These are phyloP conservation scores for Flaveria linearis DNA, from an alignment of 129 eudicot species.

Conservation along the genomic window DNA sequence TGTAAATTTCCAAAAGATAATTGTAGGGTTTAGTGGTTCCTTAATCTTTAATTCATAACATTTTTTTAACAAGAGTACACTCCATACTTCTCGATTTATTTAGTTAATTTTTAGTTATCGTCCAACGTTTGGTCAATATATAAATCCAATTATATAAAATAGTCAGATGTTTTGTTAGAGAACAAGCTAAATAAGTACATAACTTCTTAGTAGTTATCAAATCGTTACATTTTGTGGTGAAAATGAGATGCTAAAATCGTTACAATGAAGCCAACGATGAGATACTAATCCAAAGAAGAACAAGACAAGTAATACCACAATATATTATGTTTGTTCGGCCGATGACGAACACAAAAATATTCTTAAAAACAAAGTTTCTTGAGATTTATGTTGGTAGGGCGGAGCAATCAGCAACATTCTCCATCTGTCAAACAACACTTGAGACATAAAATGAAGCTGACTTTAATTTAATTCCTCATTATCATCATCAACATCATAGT, in stretches of 20 bases:
- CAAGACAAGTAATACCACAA: constrained; percentile 24
- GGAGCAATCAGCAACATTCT: constrained; percentile 36
- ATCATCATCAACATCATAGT: not conserved
- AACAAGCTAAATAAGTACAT: no score
- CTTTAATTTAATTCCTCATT: not conserved
- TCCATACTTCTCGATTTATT: no score
- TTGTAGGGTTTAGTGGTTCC: no score
- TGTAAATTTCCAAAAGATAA: no score
- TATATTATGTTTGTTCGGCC: constrained; percentile 26
- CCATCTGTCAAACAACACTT: constrained; percentile 36
- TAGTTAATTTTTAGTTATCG: no score
- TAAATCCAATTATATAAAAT: no score
- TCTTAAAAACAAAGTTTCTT: constrained; percentile 33
- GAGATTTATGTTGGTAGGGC: constrained; percentile 43
- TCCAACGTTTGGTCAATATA: no score
- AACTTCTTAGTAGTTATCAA: not conserved
- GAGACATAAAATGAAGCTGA: constrained; percentile 17
- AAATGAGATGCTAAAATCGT: constrained; percentile 19
- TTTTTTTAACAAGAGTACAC: no score
- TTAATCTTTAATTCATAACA: no score
- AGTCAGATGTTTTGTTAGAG: not conserved
- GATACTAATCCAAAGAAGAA: constrained; percentile 37
- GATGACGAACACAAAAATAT: not conserved
- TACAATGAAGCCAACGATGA: constrained; percentile 12
- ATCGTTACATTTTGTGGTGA: constrained; percentile 9